Evolutionary conservation across 305 asterid species (phyloP), one percentile per base, ranked within the genome.

Genomic region (Fraxinus velutina): DNA sequence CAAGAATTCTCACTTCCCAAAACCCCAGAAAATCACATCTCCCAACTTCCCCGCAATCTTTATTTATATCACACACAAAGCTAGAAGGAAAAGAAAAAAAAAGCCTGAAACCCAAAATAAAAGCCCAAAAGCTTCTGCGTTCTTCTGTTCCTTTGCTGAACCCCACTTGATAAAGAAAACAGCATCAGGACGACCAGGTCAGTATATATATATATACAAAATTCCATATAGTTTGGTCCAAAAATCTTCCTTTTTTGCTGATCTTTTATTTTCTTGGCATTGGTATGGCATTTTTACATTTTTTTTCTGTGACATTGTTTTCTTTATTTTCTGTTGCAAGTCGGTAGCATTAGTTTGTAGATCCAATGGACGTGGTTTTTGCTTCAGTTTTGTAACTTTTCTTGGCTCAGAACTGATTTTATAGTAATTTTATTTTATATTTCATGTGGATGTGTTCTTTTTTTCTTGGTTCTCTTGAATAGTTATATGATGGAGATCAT

Each of bases 91-190:
- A 12, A 72, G 80, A 71, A 75, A 19, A 71, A 19, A 74, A 50
- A 2, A 2, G 3, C 29, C 39, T 44, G 39, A 64, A 74, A 50
- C 30, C 64, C 83, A 83, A 81, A 83, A 84, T 84, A 83, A 76
- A 86, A 81, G 83, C 75, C 73, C 73, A 39, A 84, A 85, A 83
- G 68, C 86, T 86, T 76, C 87, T 74, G 78, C 85, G 80, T 83
- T 88, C 78, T 77, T 79, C 79, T 74, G 32, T 39, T 70, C 81
- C 73, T 73, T 73, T 78, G 82, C 85, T 76, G 85, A 88, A 83
- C 89, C 91, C 88, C 89, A 87, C 90, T 85, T 76, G 85, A 85
- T 80, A 88, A 79, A 81, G 71, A 85, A 82, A 83, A 76, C 78
- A 85, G 85, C 79, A 81, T 80, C 86, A 75, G 77, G 82, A 78